These are phyloP conservation scores for Trichoderma afroharzianum DNA, from an alignment of 2,329 filamentous ascomycete genomes.

Conservation along the genomic window DNA sequence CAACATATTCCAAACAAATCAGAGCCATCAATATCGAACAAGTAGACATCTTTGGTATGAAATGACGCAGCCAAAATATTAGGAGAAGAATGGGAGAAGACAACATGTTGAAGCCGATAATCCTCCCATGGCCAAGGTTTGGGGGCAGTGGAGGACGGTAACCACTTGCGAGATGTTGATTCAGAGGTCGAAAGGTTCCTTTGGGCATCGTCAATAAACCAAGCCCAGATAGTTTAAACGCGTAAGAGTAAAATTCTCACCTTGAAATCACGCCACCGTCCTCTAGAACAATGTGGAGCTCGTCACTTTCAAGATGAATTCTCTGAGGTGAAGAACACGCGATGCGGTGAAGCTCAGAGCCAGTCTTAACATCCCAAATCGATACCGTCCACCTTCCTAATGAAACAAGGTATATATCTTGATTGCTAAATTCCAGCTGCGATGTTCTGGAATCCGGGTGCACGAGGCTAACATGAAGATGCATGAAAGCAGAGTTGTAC, in stretches of 20 bases:
- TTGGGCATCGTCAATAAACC: neutral
- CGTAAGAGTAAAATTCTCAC: neutral
- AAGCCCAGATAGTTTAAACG: neutral
- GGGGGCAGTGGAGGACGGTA: neutral
- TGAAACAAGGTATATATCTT: neutral
- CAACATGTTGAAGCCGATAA: neutral
- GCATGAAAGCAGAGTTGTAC: neutral
- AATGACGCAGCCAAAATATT: neutral
- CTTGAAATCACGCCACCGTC: neutral
- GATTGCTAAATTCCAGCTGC: neutral
- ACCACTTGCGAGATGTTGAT: neutral
- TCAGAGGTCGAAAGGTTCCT: neutral
- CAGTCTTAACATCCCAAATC: slow-evolving; percentile 1
- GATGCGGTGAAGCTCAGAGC: neutral
- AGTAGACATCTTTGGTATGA: neutral
- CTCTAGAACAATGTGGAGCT: neutral
- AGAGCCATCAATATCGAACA: neutral
- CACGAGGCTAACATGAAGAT: neutral
- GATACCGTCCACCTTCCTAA: neutral
- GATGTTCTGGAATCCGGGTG: neutral
- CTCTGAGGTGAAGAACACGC: neutral
- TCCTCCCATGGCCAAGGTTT: neutral
- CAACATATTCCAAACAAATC: neutral
- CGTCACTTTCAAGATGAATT: neutral
- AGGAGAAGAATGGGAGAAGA: neutral